A percentile compares a stretch with the other conserved stretches of the same genome.
phyloP scores from a whole-genome alignment of 169 alveolate species.

The Amoebophrya sp. region DNA sequence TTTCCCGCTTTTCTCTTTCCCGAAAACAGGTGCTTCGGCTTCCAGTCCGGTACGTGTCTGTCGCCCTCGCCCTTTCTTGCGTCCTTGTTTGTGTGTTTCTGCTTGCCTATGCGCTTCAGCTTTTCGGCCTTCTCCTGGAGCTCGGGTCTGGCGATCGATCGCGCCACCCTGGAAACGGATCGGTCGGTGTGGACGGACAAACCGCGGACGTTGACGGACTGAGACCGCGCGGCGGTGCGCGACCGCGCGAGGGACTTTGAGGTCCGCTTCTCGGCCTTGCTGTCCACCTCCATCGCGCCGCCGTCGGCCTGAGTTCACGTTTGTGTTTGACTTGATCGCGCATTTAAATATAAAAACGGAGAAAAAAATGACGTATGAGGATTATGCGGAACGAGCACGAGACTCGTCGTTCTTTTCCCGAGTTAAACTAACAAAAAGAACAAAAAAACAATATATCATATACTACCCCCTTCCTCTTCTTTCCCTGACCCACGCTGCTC shows the following conservation, averaged over 20 bases:
- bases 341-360: no score
- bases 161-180: slow-evolving; percentile 26
- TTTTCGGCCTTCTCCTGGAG: background rate
- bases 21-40: slow-evolving; percentile 85
- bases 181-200: slow-evolving; percentile 30
- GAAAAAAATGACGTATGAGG: no score
- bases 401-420: no score
- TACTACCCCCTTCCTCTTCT: background rate
- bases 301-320: background rate
- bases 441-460: no score
- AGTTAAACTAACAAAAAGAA: no score
- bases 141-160: background rate
- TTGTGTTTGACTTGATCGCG: no score
- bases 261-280: slow-evolving; percentile 20
- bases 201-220: slow-evolving; percentile 24
- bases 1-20: slow-evolving; percentile 67
- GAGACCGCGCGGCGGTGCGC: slow-evolving; percentile 19
- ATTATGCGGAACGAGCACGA: no score
- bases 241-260: slow-evolving; percentile 22
- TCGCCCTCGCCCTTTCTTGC: slow-evolving; percentile 66
- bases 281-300: background rate
- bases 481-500: background rate
- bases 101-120: background rate
- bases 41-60: slow-evolving; percentile 62
- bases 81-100: background rate